A percentile compares a stretch with the other conserved stretches of the same genome.
Conservation (phyloP, 495 filamentous ascomycete genomes). For the Oleoguttula mirabilis region DNA sequence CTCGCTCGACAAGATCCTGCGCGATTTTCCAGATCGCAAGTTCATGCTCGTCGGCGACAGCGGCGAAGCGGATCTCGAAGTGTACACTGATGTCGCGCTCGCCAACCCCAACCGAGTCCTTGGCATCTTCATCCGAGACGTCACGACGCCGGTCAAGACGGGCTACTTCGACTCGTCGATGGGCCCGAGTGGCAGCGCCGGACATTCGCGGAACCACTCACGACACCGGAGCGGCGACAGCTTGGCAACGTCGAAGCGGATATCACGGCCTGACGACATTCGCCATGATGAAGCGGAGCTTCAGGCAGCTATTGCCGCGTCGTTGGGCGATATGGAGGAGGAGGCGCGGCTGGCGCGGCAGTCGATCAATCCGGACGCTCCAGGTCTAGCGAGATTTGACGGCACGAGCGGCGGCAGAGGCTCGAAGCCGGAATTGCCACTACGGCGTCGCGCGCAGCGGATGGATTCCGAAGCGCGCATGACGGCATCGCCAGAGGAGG, state of each 20-base stretch:
- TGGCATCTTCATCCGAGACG: constrained; percentile 84
- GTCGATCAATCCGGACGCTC: constrained; percentile 21
- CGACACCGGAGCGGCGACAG: constrained; percentile 10
- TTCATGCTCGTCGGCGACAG: constrained; percentile 93
- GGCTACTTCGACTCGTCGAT: constrained; percentile 69
- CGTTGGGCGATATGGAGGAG: constrained; percentile 27
- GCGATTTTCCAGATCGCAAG: constrained; percentile 77
- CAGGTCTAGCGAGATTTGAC: constrained; percentile 3
- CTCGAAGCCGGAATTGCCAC: constrained; percentile 20
- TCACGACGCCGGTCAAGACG: constrained; percentile 59
- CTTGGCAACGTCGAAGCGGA: constrained; percentile 8
- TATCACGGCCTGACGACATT: constrained; percentile 14
- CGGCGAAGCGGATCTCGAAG: constrained; percentile 91
- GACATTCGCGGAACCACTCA: constrained; percentile 19
- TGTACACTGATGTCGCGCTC: constrained; percentile 85
- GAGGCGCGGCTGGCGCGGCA: constrained; percentile 16
- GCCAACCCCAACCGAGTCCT: constrained; percentile 72
- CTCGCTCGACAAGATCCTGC: constrained; percentile 69
- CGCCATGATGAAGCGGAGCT: constrained; percentile 30
- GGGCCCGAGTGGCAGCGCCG: constrained; percentile 25
- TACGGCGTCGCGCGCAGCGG: constrained; percentile 18
- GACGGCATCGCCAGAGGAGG: constrained; percentile 6
- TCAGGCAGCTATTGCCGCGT: constrained; percentile 30
- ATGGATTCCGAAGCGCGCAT: background rate
- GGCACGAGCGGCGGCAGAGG: background rate